phyloP scores from a whole-genome alignment of 2,329 filamentous ascomycete genomes.

The Penicillium sp. region DNA sequence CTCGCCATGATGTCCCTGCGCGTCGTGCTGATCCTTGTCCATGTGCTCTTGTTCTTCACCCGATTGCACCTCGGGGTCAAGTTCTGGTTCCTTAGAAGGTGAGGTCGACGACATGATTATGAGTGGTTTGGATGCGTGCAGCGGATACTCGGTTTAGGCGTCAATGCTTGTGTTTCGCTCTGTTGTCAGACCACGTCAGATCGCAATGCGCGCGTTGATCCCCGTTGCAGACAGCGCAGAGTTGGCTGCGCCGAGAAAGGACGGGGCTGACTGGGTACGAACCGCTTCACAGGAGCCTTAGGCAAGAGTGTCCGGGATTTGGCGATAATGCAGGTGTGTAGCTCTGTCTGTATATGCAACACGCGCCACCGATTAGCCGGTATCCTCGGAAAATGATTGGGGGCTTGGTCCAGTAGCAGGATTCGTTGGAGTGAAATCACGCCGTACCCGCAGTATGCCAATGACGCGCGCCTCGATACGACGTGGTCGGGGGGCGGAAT shows the following conservation, averaged over 20 bases:
- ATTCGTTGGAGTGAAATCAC: conserved; percentile 17
- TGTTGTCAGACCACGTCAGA: conserved; percentile 52
- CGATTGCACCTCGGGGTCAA: conserved; percentile 90
- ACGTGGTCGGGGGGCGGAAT: conserved; percentile 11
- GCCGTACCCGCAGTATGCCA: conserved; percentile 26
- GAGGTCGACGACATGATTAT: conserved; percentile 95
- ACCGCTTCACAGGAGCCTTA: conserved; percentile 40
- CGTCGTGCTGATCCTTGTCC: conserved; percentile 68
- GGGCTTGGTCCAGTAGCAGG: conserved; percentile 8
- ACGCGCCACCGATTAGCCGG: conserved; percentile 27
- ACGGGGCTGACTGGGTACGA: conserved; percentile 40
- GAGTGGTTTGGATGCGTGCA: conserved; percentile 47
- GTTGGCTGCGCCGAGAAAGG: conserved; percentile 25
- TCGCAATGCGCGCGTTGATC: conserved; percentile 30
- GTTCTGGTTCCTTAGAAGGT: conserved; percentile 83
- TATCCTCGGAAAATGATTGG: conserved; percentile 12
- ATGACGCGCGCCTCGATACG: conserved; percentile 22
- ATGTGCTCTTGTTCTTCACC: conserved; percentile 90
- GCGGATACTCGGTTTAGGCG: conserved; percentile 40
- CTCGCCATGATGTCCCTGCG: conserved; percentile 72
- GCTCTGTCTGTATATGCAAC: conserved; percentile 29
- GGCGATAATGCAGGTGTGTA: conserved; percentile 30
- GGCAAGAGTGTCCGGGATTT: conserved; percentile 28
- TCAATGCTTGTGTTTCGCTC: conserved; percentile 36
- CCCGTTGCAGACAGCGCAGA: conserved; percentile 29